phyloP scores from a whole-genome alignment of 129 eudicot genomes.

The Flaveria brownii region DNA sequence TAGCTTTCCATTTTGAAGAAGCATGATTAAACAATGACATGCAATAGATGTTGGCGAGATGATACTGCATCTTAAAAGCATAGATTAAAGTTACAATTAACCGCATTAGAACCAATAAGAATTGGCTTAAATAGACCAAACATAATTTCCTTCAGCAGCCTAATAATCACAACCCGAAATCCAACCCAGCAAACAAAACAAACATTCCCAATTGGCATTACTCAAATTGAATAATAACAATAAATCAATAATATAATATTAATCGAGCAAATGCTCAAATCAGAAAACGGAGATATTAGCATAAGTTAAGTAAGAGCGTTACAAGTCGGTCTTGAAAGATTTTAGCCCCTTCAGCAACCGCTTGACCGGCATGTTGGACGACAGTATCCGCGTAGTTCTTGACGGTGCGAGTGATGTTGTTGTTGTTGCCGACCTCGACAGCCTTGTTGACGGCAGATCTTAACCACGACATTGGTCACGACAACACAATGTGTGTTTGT shows the following conservation, averaged over 20 bases:
- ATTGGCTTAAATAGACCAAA: not conserved
- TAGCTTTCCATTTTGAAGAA: not conserved
- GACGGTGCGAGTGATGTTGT: slow-evolving; percentile 80
- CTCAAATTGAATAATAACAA: not conserved
- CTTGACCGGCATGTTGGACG: slow-evolving; percentile 95
- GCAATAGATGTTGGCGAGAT: not conserved
- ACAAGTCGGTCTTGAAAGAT: slow-evolving; percentile 81
- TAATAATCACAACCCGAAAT: not conserved
- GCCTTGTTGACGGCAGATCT: slow-evolving; percentile 90
- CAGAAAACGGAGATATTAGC: not conserved
- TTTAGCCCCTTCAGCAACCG: slow-evolving; percentile 95
- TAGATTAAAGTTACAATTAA: not conserved
- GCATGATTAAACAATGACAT: not conserved
- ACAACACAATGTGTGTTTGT: not conserved
- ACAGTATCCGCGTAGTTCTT: slow-evolving; percentile 83
- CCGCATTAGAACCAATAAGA: not conserved
- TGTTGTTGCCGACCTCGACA: slow-evolving; percentile 95
- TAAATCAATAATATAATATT: not conserved
- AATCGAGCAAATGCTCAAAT: not conserved
- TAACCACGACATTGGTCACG: slow-evolving; percentile 73
- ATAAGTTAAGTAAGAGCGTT: slow-evolving; percentile 1
- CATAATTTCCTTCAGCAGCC: slow-evolving; percentile 10
- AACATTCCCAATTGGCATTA: not conserved
- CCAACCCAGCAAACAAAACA: slow-evolving; percentile 26
- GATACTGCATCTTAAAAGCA: not conserved